These are phyloP conservation scores for Stygiomarasmius scandens DNA, from an alignment of 1,284 basidiomycete genomes.

Conservation along the genomic window DNA sequence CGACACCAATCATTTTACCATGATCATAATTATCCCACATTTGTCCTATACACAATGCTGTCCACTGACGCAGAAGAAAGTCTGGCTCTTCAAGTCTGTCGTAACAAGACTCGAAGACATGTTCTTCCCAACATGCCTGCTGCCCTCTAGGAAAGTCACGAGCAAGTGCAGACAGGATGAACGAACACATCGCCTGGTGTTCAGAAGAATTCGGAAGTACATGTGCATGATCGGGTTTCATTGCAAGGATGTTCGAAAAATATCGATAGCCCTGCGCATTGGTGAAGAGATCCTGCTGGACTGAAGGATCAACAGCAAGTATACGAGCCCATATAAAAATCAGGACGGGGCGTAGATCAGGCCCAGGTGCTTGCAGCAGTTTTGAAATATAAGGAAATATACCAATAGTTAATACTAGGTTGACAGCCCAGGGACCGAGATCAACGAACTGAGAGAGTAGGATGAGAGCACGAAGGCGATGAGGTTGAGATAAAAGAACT, in stretches of 20 bases:
- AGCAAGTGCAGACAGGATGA: constrained; percentile 92
- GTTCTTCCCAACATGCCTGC: constrained; percentile 81
- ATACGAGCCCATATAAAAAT: constrained; percentile 99
- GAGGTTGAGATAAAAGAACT: constrained; percentile 94
- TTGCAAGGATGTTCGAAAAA: constrained; percentile 81
- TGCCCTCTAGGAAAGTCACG: constrained; percentile 90
- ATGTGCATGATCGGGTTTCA: constrained; percentile 49
- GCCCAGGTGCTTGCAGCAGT: constrained; percentile 91
- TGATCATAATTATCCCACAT: constrained; percentile 96
- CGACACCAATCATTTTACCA: constrained; percentile 85
- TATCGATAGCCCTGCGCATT: constrained; percentile 84
- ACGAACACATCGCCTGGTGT: constrained; percentile 98
- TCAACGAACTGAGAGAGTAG: constrained; percentile 98
- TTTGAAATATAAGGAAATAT: constrained; percentile 99
- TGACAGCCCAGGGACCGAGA: constrained; percentile 97
- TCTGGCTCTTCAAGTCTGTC: constrained; percentile 88
- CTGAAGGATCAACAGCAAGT: constrained; percentile 91
- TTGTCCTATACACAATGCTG: constrained; percentile 90
- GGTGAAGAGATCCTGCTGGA: constrained; percentile 89
- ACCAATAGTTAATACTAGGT: constrained; percentile 95
- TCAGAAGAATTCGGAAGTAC: constrained; percentile 90
- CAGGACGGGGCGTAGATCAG: constrained; percentile 94
- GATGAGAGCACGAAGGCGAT: constrained; percentile 93
- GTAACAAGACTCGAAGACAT: constrained; percentile 90
- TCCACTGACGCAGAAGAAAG: constrained; percentile 94